Percentiles rank a stretch among this genome's conserved stretches.
phyloP scores from a whole-genome alignment of 2,329 filamentous ascomycete genomes.

The Fonsecaea erecta region DNA sequence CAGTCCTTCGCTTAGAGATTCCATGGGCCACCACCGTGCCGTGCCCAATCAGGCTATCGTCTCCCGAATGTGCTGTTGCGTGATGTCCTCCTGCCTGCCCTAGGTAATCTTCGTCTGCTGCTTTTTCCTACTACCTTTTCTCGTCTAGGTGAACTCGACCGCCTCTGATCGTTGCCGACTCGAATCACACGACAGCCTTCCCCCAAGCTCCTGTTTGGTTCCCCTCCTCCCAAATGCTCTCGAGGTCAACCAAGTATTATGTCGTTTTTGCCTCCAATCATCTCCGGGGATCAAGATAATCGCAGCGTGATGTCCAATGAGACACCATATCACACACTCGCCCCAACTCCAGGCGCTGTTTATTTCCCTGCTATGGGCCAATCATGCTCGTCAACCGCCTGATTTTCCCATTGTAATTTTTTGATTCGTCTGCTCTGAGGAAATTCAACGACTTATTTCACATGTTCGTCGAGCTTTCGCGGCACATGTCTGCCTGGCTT shows the following conservation, averaged over 20 bases:
- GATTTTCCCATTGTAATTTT: conserved; percentile 3
- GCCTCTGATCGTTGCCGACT: background rate
- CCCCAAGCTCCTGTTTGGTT: background rate
- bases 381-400: conserved; percentile 7
- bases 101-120: background rate
- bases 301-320: conserved; percentile 8
- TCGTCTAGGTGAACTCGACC: background rate
- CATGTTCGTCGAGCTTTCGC: background rate
- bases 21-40: background rate
- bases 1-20: background rate
- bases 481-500: conserved; percentile 8
- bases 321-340: background rate
- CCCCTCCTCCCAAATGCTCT: too few relatives aligned
- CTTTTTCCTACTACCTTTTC: conserved; percentile 4
- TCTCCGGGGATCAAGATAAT: background rate
- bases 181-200: background rate
- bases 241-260: too few relatives aligned
- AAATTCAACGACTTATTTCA: conserved; percentile 7
- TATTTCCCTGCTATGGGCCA: conserved; percentile 11
- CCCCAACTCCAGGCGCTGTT: conserved; percentile 9
- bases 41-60: conserved; percentile 20
- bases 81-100: background rate
- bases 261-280: background rate
- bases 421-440: conserved; percentile 7
- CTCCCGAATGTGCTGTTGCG: conserved; percentile 9